Conservation (phyloP, 805 yeast genomes). For the Diddensiella transvaalensis region DNA sequence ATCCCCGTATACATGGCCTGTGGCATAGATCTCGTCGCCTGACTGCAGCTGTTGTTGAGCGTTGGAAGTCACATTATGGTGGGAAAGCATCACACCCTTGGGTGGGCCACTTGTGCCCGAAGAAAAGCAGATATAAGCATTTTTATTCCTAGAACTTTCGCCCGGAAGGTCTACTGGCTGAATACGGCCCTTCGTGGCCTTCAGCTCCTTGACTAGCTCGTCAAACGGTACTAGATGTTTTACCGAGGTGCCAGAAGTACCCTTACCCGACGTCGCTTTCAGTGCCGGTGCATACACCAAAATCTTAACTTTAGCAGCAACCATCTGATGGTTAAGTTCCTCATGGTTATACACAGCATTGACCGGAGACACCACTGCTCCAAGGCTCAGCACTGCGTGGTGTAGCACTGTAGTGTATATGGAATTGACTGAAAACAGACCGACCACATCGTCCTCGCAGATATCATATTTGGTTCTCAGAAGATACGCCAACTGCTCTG, state of each 20-base stretch:
- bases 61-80: constrained; percentile 47
- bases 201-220: constrained; percentile 1
- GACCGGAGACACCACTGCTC: constrained; percentile 34
- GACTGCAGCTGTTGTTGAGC: constrained; percentile 24
- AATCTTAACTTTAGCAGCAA: constrained; percentile 22
- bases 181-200: not conserved
- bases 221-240: constrained; percentile 1
- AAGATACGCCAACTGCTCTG: constrained; percentile 22
- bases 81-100: constrained; percentile 71
- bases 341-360: constrained; percentile 32
- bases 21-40: not conserved
- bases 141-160: constrained; percentile 9
- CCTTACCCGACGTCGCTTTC: constrained; percentile 9
- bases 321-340: constrained; percentile 33
- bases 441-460: constrained; percentile 30
- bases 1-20: constrained; percentile 9
- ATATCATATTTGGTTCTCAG: constrained; percentile 23
- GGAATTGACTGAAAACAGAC: constrained; percentile 29
- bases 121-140: constrained; percentile 32
- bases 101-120: constrained; percentile 54
- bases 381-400: constrained; percentile 27
- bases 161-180: not conserved
- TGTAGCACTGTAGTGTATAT: constrained; percentile 31
- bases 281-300: constrained; percentile 19
- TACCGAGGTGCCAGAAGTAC: not conserved